Conservation (phyloP, 768 basidiomycete genomes). For the Austroboletus festivus region DNA sequence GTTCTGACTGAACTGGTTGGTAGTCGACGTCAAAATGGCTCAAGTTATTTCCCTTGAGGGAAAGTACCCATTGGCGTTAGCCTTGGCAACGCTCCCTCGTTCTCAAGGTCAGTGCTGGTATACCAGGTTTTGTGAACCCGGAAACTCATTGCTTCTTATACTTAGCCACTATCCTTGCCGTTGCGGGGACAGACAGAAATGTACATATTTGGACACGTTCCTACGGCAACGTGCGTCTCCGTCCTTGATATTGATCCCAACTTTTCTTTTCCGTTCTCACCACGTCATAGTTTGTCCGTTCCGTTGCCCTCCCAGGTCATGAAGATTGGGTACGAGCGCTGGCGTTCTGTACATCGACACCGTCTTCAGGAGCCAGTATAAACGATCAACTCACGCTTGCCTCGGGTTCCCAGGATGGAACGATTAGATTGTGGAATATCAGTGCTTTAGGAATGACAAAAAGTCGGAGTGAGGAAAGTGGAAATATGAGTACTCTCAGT, state of each 20-base stretch:
- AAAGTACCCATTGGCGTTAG: slow-evolving; percentile 73
- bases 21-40: slow-evolving; percentile 39
- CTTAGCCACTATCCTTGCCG: slow-evolving; percentile 66
- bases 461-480: slow-evolving; percentile 10
- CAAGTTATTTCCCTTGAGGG: slow-evolving; percentile 66
- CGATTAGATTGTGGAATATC: slow-evolving; percentile 91
- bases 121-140: not conserved
- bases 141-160: not conserved
- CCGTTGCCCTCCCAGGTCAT: slow-evolving; percentile 71
- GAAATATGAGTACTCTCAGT: slow-evolving; percentile 35
- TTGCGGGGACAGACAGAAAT: slow-evolving; percentile 76
- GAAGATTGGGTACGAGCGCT: slow-evolving; percentile 94
- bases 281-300: slow-evolving; percentile 55
- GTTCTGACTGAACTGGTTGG: not conserved
- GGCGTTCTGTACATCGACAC: slow-evolving; percentile 49
- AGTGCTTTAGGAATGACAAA: slow-evolving; percentile 39
- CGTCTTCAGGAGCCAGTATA: slow-evolving; percentile 11
- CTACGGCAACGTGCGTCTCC: slow-evolving; percentile 46
- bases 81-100: slow-evolving; percentile 59
- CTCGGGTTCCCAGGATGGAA: slow-evolving; percentile 93
- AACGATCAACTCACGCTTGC: slow-evolving; percentile 66
- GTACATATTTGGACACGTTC: slow-evolving; percentile 77
- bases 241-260: slow-evolving; percentile 3
- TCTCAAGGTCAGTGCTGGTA: slow-evolving; percentile 51
- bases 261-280: not conserved